Base-by-base conservation (phyloP, 1,139 yeast species). In the Suhomyces coccinellae region DNA sequence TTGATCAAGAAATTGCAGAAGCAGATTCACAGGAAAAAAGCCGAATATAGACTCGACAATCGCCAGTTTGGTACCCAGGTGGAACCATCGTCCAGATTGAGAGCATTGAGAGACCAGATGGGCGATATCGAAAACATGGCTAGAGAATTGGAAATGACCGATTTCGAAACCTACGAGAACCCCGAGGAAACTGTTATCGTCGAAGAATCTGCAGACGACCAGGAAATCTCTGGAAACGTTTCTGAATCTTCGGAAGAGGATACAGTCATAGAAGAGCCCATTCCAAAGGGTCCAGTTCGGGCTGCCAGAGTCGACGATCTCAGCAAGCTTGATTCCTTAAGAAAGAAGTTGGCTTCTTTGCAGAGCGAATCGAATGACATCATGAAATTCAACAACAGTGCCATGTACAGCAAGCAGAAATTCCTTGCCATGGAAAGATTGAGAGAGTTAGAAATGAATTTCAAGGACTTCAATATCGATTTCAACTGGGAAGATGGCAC, bases 121-220 rank as follows among this genome's bases (percentile, higher is more conserved):
- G 96, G 88, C 45, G 85, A 81, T 50, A 75, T 93, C 43, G 97
- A 89, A 57, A 77, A 79, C 44, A 85, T 85, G 72, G 97, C 97
- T 0, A 73, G 96, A 51, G 89, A 86, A 59, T 75, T 91, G 52
- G 98, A 91, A 63, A 84, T 83, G 81, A 85, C 89, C 17, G 91
- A 89, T 53, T 89, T 89, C 57, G 84, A 73, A 48, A 69, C 65
- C 16, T 72, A 71, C 52, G 61, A 56, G 6, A 58, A 55, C 31
- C 63, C 65, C 27, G 34, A 26, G 14, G 29, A 28, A 10, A 30
- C 34, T 4, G 30, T 34, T 4, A 22, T 17, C 10, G 32, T 34
- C 2, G 49, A 45, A 27, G 50, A 43, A 24, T 68, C 33, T 7
- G 50, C 48, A 6, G 45, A 55, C 3, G 60, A 55, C 33, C 52